phyloP scores from a whole-genome alignment of 2,329 filamentous ascomycete genomes.

The Xylariaceae sp. region DNA sequence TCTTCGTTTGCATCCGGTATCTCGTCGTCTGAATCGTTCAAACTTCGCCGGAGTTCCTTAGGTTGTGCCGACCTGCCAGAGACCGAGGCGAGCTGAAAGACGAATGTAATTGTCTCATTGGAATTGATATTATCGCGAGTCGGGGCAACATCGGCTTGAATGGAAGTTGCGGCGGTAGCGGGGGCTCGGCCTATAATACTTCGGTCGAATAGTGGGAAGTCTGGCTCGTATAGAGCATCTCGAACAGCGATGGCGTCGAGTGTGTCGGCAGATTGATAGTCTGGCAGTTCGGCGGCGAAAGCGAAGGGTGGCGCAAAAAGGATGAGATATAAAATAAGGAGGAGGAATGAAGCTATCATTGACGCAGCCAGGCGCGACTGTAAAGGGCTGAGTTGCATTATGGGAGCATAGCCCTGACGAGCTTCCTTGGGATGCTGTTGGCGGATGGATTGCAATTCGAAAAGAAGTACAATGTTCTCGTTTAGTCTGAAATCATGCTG shows the following conservation, averaged over 20 bases:
- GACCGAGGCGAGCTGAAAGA: constrained; percentile 56
- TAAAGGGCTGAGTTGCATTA: constrained; percentile 61
- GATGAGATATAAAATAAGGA: constrained; percentile 58
- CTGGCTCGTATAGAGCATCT: constrained; percentile 49
- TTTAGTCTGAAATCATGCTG: too few relatives aligned
- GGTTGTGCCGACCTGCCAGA: constrained; percentile 35
- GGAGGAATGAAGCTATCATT: constrained; percentile 54
- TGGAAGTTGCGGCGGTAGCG: constrained; percentile 45
- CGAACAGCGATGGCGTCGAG: constrained; percentile 18
- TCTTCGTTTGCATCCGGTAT: constrained; percentile 19
- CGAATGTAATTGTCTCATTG: constrained; percentile 61
- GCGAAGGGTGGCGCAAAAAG: constrained; percentile 58
- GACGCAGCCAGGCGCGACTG: constrained; percentile 71
- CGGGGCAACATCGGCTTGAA: constrained; percentile 62
- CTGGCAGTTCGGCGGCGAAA: constrained; percentile 53
- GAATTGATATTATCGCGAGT: constrained; percentile 55
- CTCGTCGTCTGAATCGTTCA: constrained; percentile 18
- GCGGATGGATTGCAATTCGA: too few relatives aligned
- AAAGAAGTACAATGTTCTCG: too few relatives aligned
- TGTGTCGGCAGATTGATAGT: constrained; percentile 13
- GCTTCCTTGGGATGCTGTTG: constrained; percentile 21
- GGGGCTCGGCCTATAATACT: constrained; percentile 56
- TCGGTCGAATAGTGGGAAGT: constrained; percentile 58
- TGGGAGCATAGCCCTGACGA: constrained; percentile 41
- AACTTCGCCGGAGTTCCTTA: constrained; percentile 24